Evolutionary conservation across 2,329 filamentous ascomycete species (phyloP), one percentile per base, ranked within the genome.

Genomic region (Pseudogymnoascus sp.): DNA sequence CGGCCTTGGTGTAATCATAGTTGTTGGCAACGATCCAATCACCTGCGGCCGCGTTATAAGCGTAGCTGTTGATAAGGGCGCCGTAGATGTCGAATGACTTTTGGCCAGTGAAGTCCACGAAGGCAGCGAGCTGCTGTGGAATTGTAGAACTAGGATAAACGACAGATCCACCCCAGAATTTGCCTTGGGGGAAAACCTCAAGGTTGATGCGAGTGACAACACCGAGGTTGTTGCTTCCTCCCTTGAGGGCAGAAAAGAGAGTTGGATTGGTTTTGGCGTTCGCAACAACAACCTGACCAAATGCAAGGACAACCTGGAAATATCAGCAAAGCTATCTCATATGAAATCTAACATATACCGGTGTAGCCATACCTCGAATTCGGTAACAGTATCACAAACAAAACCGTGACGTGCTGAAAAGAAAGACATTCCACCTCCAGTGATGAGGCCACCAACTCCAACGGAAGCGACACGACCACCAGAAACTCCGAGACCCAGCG

Each of bases 171-270:
- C 61, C 61, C 59, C 59, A 63, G 30, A 63, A 54, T 33, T 61
- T 61, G 18, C 36, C 61, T 36, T 61, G 59, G 7, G 22, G 9
- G 16, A 60, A 63, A 33, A 54, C 36, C 33, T 63, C 70, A 9
- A 81, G 68, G 7, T 75, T 67, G 65, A 78, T 79, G 9, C 72
- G 72, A 11, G 78, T 78, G n/a, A 80, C 75, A 62, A 81, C 74
- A 50, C 81, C 81, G 64, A 78, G 83, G 67, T 81, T 83, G 69
- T 77, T 81, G n/a, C 79, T 77, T 16, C 83, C 82, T 11, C 82
- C 82, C 60, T 78, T 78, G 4, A 85, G 74, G 0, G 78, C 80
- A 65, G 73, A 74, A 70, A 74, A 83, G 7, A 86, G 72, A 59
- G 83, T 80, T 0, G 65, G 67, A 6, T 68, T 60, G 6, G 61